These are phyloP conservation scores for Orbilia quercus DNA, from an alignment of 2,329 filamentous ascomycete genomes.

Conservation along the genomic window DNA sequence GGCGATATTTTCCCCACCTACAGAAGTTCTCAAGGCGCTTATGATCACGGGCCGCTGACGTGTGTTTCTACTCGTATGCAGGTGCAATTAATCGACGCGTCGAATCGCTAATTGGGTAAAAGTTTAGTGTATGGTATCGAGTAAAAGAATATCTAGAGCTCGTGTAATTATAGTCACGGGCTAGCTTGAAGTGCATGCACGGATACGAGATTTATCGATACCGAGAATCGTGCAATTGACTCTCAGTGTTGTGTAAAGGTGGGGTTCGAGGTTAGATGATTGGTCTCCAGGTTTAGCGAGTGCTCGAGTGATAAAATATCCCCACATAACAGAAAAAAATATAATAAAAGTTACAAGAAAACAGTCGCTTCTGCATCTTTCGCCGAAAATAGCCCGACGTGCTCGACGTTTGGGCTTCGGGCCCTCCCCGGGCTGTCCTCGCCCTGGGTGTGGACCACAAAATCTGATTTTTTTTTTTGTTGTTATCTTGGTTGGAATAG, in stretches of 20 bases:
- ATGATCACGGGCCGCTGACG: not conserved
- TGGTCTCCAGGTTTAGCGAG: not conserved
- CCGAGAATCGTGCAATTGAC: too few species aligned
- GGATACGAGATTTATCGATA: too few species aligned
- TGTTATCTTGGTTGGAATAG: conserved; percentile 41
- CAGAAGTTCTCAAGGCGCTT: not conserved
- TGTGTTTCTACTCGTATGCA: not conserved
- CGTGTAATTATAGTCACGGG: not conserved
- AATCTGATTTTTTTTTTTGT: not conserved
- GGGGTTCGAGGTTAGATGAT: not conserved
- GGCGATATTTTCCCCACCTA: not conserved
- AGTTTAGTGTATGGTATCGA: not conserved
- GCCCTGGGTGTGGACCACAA: not conserved
- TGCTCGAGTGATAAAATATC: not conserved
- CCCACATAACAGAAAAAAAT: not conserved
- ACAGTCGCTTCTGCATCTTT: conserved; percentile 35
- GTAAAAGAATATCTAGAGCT: not conserved
- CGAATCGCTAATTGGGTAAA: not conserved
- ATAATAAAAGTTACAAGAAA: not conserved
- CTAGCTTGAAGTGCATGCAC: too few species aligned
- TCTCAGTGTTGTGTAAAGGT: too few species aligned
- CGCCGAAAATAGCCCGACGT: conserved; percentile 25
- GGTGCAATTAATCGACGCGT: not conserved
- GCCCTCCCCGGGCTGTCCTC: not conserved
- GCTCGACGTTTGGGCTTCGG: conserved; percentile 9